Conservation (phyloP, 192 early-diverging fungal genomes). For the Coemansia sp. region DNA sequence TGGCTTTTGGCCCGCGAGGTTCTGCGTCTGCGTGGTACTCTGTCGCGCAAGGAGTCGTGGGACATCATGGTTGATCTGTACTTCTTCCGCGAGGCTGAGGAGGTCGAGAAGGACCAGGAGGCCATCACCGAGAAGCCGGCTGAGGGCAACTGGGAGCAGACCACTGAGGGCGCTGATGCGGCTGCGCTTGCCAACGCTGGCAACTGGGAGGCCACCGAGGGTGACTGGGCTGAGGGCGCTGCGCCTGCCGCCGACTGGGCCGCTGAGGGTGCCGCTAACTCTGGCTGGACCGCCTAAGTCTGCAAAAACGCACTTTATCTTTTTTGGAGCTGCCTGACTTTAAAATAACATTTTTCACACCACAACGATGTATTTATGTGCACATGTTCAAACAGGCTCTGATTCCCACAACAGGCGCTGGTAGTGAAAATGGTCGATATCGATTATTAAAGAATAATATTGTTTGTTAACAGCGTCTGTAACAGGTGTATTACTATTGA, state of each 20-base stretch:
- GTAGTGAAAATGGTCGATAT: too few species aligned
- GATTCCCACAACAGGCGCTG: too few species aligned
- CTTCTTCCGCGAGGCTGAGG: slow-evolving; percentile 99
- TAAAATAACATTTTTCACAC: background rate
- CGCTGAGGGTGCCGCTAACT: slow-evolving; percentile 58
- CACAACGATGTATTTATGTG: background rate
- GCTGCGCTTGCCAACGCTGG: slow-evolving; percentile 32
- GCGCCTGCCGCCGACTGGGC: slow-evolving; percentile 64
- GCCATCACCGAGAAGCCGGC: slow-evolving; percentile 58
- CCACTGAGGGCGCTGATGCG: slow-evolving; percentile 47
- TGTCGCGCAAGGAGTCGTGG: slow-evolving; percentile 85
- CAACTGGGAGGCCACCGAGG: slow-evolving; percentile 53
- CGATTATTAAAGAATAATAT: too few species aligned
- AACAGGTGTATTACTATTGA: background rate
- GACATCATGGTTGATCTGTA: slow-evolving; percentile 99
- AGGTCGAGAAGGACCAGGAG: slow-evolving; percentile 91
- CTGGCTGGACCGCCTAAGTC: slow-evolving; percentile 34
- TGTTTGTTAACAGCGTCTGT: too few species aligned
- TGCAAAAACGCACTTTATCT: background rate
- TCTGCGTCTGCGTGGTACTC: slow-evolving; percentile 93
- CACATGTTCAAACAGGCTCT: too few species aligned
- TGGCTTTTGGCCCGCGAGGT: slow-evolving; percentile 99
- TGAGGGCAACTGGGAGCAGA: slow-evolving; percentile 52
- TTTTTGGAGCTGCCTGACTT: background rate
- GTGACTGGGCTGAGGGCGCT: slow-evolving; percentile 46